Conservation (phyloP, 2,329 filamentous ascomycete species). For the Fusarium sp. region DNA sequence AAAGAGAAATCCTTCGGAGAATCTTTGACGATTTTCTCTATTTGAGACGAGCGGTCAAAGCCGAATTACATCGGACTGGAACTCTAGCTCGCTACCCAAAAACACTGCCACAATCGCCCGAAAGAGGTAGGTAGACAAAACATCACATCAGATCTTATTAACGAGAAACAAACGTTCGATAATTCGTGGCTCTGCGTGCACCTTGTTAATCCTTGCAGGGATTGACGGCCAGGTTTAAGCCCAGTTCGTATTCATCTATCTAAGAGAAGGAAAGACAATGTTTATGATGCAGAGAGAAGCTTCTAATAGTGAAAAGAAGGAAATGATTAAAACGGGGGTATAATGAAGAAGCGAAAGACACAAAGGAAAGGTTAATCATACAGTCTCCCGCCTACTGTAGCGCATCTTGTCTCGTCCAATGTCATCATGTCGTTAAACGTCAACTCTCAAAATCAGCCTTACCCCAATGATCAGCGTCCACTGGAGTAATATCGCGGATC, state of each 20-base stretch:
- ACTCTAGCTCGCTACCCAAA: conserved; percentile 10
- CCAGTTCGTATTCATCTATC: conserved; percentile 24
- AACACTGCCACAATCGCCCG: conserved; percentile 34
- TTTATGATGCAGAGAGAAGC: background rate
- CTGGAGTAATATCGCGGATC: conserved; percentile 36
- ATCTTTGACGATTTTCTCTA: background rate
- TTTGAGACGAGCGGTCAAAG: background rate
- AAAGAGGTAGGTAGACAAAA: conserved; percentile 33
- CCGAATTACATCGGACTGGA: conserved; percentile 5
- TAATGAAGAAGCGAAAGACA: conserved; percentile 13
- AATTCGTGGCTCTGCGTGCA: conserved; percentile 20
- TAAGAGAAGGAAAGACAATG: conserved; percentile 20
- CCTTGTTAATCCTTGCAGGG: conserved; percentile 9
- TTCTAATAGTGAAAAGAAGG: conserved; percentile 12
- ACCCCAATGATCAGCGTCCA: conserved; percentile 20
- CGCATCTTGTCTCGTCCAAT: background rate
- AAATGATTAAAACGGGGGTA: conserved; percentile 37
- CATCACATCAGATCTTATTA: conserved; percentile 10
- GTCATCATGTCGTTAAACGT: conserved; percentile 35
- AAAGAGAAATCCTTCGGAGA: background rate
- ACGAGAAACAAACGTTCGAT: conserved; percentile 33
- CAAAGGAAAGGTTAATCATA: conserved; percentile 21
- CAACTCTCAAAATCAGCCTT: conserved; percentile 27
- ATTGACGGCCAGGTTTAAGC: background rate
- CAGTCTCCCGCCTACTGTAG: conserved; percentile 16